Conservation (phyloP, 345 rosid genomes). For the Gossypium mustelinum region DNA sequence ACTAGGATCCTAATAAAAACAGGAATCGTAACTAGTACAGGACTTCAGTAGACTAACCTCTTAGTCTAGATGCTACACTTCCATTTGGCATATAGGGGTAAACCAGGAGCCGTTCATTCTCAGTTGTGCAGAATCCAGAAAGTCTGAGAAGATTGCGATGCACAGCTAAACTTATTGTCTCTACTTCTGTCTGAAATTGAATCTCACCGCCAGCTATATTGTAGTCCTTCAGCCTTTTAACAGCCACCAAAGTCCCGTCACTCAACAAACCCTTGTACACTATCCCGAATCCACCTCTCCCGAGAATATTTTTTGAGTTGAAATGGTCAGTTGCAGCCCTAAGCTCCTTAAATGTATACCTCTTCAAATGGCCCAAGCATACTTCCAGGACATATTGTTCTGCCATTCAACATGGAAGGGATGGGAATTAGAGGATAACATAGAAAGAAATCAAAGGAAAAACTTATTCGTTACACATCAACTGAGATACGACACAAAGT, state of each 20-base stretch:
- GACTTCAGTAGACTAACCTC: conserved; percentile 44
- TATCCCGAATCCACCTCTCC: conserved; percentile 48
- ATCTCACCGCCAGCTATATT: conserved; percentile 84
- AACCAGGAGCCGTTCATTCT: conserved; percentile 85
- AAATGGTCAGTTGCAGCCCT: conserved; percentile 86
- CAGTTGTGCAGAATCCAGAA: conserved; percentile 87
- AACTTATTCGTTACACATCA: neutral
- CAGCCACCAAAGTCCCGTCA: conserved; percentile 82
- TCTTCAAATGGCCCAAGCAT: conserved; percentile 77
- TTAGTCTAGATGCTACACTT: conserved; percentile 43
- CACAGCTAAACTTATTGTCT: conserved; percentile 91
- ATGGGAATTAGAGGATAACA: conserved; percentile 8
- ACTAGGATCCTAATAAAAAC: neutral
- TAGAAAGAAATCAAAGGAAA: neutral
- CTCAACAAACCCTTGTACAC: conserved; percentile 75
- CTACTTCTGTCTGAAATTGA: conserved; percentile 35
- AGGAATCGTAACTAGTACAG: neutral
- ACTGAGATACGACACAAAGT: neutral
- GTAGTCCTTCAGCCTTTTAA: conserved; percentile 94
- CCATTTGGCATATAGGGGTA: conserved; percentile 76
- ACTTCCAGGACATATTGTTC: conserved; percentile 92
- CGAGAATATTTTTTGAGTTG: conserved; percentile 78
- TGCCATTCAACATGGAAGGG: conserved; percentile 30
- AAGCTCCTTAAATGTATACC: conserved; percentile 88
- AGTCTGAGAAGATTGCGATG: conserved; percentile 97